phyloP scores from a whole-genome alignment of 805 yeast species.

The Saccharomycopsis oosterbeekiorum region DNA sequence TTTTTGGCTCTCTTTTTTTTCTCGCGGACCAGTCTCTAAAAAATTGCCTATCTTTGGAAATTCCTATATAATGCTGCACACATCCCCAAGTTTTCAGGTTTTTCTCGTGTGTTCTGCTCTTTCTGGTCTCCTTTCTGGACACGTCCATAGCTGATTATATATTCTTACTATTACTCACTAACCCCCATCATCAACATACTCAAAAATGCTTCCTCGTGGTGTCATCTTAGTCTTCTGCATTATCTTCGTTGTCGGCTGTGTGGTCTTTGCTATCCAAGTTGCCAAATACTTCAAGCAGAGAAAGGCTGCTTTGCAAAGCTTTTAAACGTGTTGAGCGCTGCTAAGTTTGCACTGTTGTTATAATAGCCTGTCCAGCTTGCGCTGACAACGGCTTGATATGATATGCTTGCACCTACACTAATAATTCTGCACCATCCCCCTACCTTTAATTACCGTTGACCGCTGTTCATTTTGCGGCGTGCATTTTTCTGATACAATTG shows the following conservation, averaged over 20 bases:
- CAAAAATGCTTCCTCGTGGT: conserved; percentile 58
- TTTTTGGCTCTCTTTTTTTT: not conserved
- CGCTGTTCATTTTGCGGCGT: not conserved
- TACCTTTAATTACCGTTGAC: not conserved
- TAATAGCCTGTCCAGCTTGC: too few relatives aligned
- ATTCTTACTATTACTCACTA: not conserved
- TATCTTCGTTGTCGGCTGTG: conserved; percentile 27
- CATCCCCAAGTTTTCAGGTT: conserved; percentile 2
- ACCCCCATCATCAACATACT: not conserved
- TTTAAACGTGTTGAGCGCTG: conserved; percentile 19
- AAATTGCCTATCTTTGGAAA: not conserved
- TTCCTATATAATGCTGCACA: conserved; percentile 8
- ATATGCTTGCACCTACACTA: too few relatives aligned
- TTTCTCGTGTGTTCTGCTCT: not conserved
- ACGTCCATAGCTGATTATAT: not conserved
- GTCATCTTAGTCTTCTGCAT: conserved; percentile 56
- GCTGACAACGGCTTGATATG: too few relatives aligned
- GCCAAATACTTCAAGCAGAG: conserved; percentile 27
- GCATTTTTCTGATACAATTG: not conserved
- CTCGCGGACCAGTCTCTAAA: not conserved
- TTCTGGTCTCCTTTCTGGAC: not conserved
- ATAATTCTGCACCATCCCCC: not conserved
- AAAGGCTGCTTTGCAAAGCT: conserved; percentile 31
- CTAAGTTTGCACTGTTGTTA: too few relatives aligned
- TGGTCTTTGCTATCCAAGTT: conserved; percentile 25